A percentile compares a stretch with the other conserved stretches of the same genome.
These are phyloP conservation scores for Arthrobotrys sphaeroides DNA, from an alignment of 2,329 filamentous ascomycete species.

Conservation along the genomic window DNA sequence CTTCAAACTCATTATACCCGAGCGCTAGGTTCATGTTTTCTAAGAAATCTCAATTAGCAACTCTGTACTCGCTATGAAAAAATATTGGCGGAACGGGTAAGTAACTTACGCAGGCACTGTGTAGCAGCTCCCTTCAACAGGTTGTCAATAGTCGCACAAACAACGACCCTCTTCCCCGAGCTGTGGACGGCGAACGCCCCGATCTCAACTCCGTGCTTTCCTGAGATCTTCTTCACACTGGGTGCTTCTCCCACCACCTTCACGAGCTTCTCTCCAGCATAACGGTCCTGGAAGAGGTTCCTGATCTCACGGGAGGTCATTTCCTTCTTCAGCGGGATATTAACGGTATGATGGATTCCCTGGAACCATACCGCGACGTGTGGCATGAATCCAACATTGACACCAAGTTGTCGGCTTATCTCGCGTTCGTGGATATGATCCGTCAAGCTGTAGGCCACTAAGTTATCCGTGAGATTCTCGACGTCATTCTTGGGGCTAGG, in stretches of 20 bases:
- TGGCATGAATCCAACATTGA: constrained; percentile 82
- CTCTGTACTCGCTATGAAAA: not conserved
- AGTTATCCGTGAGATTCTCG: constrained; percentile 80
- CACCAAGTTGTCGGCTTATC: constrained; percentile 80
- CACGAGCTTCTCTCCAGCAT: constrained; percentile 93
- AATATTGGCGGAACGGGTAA: constrained; percentile 40
- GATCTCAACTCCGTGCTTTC: constrained; percentile 90
- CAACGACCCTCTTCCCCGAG: constrained; percentile 87
- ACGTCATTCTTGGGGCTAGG: constrained; percentile 94
- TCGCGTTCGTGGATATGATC: constrained; percentile 96
- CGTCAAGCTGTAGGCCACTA: constrained; percentile 89
- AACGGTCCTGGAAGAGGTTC: constrained; percentile 93
- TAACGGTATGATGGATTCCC: constrained; percentile 82
- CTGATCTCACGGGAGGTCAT: constrained; percentile 93
- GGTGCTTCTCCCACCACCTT: constrained; percentile 91
- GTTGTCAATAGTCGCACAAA: constrained; percentile 94
- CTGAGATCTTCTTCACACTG: constrained; percentile 81
- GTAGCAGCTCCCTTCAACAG: constrained; percentile 91
- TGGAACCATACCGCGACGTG: constrained; percentile 98
- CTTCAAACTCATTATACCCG: constrained; percentile 87
- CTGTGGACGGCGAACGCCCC: constrained; percentile 94
- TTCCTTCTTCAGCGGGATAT: constrained; percentile 81
- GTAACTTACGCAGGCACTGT: constrained; percentile 84
- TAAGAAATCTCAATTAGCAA: constrained; percentile 59
- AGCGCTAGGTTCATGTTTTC: constrained; percentile 95